Base-by-base conservation (phyloP, 495 filamentous ascomycete species). In the Hypoxylon cercidicola region DNA sequence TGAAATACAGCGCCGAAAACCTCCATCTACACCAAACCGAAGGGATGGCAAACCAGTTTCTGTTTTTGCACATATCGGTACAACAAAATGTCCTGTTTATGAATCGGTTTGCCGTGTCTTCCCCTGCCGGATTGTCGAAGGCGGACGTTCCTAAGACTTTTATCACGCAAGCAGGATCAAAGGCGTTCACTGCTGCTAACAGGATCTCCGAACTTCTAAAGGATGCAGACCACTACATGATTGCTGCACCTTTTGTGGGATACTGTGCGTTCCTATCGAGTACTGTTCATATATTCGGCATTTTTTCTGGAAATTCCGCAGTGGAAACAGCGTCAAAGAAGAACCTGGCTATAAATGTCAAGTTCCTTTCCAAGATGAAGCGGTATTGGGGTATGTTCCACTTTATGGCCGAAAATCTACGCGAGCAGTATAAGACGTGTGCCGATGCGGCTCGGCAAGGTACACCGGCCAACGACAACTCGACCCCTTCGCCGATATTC, bases 371-470 rank as follows among this genome's bases (percentile, higher is more conserved):
- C 62, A 94, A 94, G 74, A 95, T 97, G 90, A 97, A 96, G 79
- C 90, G 89, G 61, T 93, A 95, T 72, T 99, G 95, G 95, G 95
- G 93, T 54, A 93, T 97, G 88, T 97, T 97, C 73, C 92, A 96
- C 72, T 97, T 90, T 75, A 94, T 97, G 87, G 89, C 90, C 1
- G 92, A 97, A 69, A 96, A 94, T 72, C 83, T 97, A 23, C 93
- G 94, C 59, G 91, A 95, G 57, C 88, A 95, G 56, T 99, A 96
- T 74, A 86, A 88, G 48, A 88, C 89, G 28, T 93, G 92, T 70
- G 89, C 92, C 25, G 93, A 97, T 76, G 89, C 90, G 28, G 85
- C 88, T 25, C 74, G 78, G 48, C 77, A 85, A 48, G 80, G 80
- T 21, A 81, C 79, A 28, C 75, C 79, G 1, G 78, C 81, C 4